Percentiles rank a stretch among this genome's conserved stretches.
These are phyloP conservation scores for Colletotrichum agaves DNA, from an alignment of 2,329 filamentous ascomycete genomes.

Conservation along the genomic window DNA sequence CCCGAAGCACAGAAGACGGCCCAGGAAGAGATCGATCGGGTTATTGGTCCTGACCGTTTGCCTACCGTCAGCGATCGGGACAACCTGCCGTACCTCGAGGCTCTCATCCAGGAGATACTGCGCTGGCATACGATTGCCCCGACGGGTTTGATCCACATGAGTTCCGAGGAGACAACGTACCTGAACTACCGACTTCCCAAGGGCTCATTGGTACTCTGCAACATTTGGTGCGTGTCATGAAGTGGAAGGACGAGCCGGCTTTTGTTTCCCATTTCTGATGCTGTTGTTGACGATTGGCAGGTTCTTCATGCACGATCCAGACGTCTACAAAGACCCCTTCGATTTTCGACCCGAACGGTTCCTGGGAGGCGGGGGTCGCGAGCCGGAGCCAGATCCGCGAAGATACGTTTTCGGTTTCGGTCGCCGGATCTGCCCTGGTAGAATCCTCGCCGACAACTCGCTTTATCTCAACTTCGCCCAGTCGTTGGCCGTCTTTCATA, in stretches of 20 bases:
- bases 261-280: too few species aligned
- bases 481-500: constrained; percentile 57
- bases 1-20: constrained; percentile 53
- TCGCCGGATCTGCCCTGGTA: constrained; percentile 38
- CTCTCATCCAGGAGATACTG: constrained; percentile 55
- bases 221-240: too few species aligned
- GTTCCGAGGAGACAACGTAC: constrained; percentile 59
- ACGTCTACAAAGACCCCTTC: constrained; percentile 65
- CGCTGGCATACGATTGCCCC: constrained; percentile 54
- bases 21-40: constrained; percentile 49
- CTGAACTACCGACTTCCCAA: constrained; percentile 59
- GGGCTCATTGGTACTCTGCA: constrained; percentile 54
- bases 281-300: neutral
- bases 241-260: too few species aligned
- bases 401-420: constrained; percentile 39
- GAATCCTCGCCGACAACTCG: constrained; percentile 35
- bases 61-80: constrained; percentile 51
- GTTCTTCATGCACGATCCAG: constrained; percentile 70
- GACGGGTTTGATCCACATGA: constrained; percentile 58
- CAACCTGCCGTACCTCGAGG: constrained; percentile 54
- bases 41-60: constrained; percentile 49
- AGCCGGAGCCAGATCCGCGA: constrained; percentile 26
- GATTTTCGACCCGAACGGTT: constrained; percentile 49
- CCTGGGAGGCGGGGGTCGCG: constrained; percentile 36
- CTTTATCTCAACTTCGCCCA: constrained; percentile 49